These are phyloP conservation scores for Apiospora phragmitis DNA, from an alignment of 2,329 filamentous ascomycete genomes.

Conservation along the genomic window DNA sequence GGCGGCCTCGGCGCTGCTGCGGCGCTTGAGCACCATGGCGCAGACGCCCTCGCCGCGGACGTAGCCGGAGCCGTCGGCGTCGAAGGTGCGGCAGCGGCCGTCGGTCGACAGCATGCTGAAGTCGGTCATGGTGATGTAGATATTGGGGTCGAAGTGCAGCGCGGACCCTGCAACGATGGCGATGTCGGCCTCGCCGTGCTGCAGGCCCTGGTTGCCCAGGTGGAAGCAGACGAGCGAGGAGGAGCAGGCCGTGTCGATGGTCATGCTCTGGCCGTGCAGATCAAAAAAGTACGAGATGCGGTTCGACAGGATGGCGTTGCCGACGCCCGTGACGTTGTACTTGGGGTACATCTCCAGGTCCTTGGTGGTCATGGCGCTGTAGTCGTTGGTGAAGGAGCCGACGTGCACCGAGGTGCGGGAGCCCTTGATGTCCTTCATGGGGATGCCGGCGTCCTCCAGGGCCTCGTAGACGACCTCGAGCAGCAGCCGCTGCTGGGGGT, in stretches of 20 bases:
- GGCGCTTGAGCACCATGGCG: conserved; percentile 57
- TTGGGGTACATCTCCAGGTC: conserved; percentile 2
- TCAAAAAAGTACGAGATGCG: conserved; percentile 15
- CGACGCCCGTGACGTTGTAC: conserved; percentile 10
- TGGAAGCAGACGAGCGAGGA: conserved; percentile 11
- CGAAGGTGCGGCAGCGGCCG: conserved; percentile 55
- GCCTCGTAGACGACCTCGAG: conserved; percentile 1
- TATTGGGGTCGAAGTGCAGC: not conserved
- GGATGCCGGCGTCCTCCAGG: not conserved
- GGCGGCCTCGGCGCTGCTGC: conserved; percentile 56
- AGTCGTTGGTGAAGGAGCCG: not conserved
- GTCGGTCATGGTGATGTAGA: conserved; percentile 51
- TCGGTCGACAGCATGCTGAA: conserved; percentile 53
- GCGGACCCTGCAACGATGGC: conserved; percentile 6
- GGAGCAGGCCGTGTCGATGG: conserved; percentile 13
- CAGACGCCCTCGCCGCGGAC: conserved; percentile 63
- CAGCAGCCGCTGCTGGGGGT: not conserved
- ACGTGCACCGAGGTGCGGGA: not conserved
- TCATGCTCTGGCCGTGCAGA: conserved; percentile 12
- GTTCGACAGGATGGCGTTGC: conserved; percentile 9
- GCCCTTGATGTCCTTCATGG: not conserved
- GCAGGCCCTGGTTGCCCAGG: conserved; percentile 9
- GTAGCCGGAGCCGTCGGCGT: conserved; percentile 61
- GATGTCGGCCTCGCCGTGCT: conserved; percentile 2
- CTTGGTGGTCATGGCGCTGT: not conserved